Evolutionary conservation across 73 alveolate genomes (phyloP).

Genomic region (Urostyla sp.): DNA sequence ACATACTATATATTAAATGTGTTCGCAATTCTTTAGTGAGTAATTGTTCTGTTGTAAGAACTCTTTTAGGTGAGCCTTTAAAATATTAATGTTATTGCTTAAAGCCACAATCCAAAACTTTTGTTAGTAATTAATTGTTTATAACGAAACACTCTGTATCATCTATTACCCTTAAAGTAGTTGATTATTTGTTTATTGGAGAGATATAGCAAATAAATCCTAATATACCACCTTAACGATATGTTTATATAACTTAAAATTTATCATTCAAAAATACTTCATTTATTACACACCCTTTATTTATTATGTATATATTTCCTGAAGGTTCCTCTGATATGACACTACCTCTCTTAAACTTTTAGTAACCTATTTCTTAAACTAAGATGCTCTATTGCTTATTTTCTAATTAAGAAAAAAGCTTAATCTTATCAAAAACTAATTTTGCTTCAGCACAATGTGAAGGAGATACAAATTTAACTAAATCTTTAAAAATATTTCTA

Average conservation of each 20-base stretch:
- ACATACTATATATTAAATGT: conserved; percentile 12
- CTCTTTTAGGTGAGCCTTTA: not conserved
- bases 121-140: too few species aligned
- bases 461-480: conserved; percentile 45
- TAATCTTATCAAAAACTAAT: conserved; percentile 22
- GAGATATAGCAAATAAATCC: too few species aligned
- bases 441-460: conserved; percentile 38
- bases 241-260: too few species aligned
- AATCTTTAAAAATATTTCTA: conserved; percentile 24
- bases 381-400: conserved; percentile 31
- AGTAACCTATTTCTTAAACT: conserved; percentile 2
- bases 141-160: too few species aligned
- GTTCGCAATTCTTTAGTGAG: conserved; percentile 3
- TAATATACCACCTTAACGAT: too few species aligned
- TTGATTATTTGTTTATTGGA: too few species aligned
- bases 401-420: conserved; percentile 15
- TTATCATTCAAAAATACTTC: too few species aligned
- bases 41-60: not conserved
- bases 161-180: too few species aligned
- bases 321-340: not conserved
- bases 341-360: conserved; percentile 15
- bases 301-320: conserved; percentile 11
- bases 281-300: conserved; percentile 1
- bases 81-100: too few species aligned
- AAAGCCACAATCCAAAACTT: too few species aligned